Evolutionary conservation across 1,284 basidiomycete genomes (phyloP).

Genomic region (Pseudozyma hubeiensis): DNA sequence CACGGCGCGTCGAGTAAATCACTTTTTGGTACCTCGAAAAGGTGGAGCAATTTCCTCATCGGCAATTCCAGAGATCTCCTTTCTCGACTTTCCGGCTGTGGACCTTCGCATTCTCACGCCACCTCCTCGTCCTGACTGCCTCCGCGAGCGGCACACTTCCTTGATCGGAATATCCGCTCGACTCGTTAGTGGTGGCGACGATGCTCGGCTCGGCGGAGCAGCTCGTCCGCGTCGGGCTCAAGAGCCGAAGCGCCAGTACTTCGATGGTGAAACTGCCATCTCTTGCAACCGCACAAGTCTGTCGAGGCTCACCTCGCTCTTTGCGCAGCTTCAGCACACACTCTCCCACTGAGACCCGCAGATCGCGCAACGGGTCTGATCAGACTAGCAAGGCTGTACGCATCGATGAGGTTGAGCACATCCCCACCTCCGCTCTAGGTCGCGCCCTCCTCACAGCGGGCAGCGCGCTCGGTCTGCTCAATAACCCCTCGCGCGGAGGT

Average conservation of each 20-base stretch:
- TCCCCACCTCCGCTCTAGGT: constrained; percentile 21
- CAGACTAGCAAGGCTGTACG: background rate
- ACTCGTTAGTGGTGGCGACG: constrained; percentile 9
- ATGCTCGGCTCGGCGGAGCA: background rate
- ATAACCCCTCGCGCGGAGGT: constrained; percentile 87
- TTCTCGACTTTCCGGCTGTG: background rate
- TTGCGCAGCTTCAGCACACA: constrained; percentile 1
- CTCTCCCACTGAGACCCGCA: constrained; percentile 10
- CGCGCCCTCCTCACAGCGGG: constrained; percentile 82
- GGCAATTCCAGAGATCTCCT: background rate
- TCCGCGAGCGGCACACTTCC: too few relatives aligned
- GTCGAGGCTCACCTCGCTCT: background rate
- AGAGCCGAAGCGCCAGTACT: constrained; percentile 18
- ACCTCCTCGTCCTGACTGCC: background rate
- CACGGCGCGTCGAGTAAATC: background rate
- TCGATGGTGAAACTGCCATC: constrained; percentile 18
- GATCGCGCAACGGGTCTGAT: background rate
- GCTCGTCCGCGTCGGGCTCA: constrained; percentile 20
- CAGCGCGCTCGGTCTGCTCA: constrained; percentile 83
- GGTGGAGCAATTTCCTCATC: constrained; percentile 14
- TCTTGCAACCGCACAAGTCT: background rate
- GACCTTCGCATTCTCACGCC: constrained; percentile 3
- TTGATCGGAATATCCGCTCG: too few relatives aligned
- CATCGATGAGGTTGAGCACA: constrained; percentile 41
- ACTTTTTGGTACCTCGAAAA: background rate